Evolutionary conservation across 108 stramenopile genomes (phyloP), one percentile per base, ranked within the genome.

Genomic region (Cyclotella choctawhatcheeana): DNA sequence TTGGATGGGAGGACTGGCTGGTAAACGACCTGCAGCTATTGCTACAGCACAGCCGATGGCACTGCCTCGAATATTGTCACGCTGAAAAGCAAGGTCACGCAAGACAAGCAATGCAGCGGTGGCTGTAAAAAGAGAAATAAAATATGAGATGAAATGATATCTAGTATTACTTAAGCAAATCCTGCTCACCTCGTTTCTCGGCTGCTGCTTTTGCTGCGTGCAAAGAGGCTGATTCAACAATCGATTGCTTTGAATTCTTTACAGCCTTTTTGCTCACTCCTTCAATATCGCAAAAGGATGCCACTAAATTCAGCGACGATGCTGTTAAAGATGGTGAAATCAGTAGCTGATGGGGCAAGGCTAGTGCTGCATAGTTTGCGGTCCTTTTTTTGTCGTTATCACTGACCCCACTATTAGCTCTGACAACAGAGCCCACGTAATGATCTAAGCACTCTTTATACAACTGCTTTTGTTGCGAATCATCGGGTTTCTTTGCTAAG

Each of bases 161-260:
- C 4, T n/a, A n/a, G 12, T n/a, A 48, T 48, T n/a, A n/a, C 47
- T 17, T 4, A 48, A n/a, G 47, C 47, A 17, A n/a, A n/a, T 4
- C 4, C 47, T 48, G 12, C 47, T 48, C 17, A 48, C 47, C 47
- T 24, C 95, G 84, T 58, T 93, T 96, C 59, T 93, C 92, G 0
- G 94, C 94, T 22, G 91, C 88, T 20, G 79, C 82, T 62, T 88
- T 91, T 27, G 90, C 88, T 13, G 94, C 89, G 67, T 92, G 83
- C 32, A 77, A 54, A 30, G 88, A 82, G 21, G 93, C 93, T 25
- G 89, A 79, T 56, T 87, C 86, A 0, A 88, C 85, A 44, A 92
- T 82, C 16, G 84, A 85, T 73, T 92, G 86, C 25, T 87, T 83
- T 31, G 85, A 76, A 27, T 69, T 61, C 65, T 94, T 92, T 51